phyloP scores from a whole-genome alignment of 257 asterid genomes.

The Solanum sejunctum region DNA sequence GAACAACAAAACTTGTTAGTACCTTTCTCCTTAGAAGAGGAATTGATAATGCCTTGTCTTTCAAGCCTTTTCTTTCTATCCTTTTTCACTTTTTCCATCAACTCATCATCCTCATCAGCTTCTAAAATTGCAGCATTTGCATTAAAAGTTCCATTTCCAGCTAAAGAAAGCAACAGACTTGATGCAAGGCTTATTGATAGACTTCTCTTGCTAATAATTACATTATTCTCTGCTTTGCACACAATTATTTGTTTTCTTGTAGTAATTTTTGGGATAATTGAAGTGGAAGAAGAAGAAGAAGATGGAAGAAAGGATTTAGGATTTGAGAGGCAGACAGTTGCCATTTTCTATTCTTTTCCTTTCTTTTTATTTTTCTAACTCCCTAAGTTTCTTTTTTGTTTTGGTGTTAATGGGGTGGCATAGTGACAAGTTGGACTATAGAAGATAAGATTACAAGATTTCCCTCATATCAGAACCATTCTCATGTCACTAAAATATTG shows the following conservation, averaged over 20 bases:
- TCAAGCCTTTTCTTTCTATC: constrained; percentile 91
- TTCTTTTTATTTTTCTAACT: background rate
- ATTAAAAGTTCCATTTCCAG: constrained; percentile 10
- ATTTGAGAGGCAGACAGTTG: constrained; percentile 49
- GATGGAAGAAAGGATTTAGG: constrained; percentile 32
- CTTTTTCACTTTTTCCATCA: constrained; percentile 73
- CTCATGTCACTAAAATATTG: background rate
- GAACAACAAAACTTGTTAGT: background rate
- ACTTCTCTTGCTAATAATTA: constrained; percentile 31
- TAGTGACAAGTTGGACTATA: constrained; percentile 24
- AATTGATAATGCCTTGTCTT: constrained; percentile 42
- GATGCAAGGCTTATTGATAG: constrained; percentile 33
- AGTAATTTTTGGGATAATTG: background rate
- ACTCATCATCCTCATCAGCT: constrained; percentile 80
- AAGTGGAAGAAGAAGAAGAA: background rate
- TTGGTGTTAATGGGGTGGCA: constrained; percentile 25
- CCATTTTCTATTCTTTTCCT: constrained; percentile 21
- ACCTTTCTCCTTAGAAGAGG: constrained; percentile 73
- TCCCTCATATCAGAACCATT: constrained; percentile 8
- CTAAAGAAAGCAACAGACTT: constrained; percentile 18
- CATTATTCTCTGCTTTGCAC: constrained; percentile 27
- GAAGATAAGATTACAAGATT: constrained; percentile 63
- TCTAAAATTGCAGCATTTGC: constrained; percentile 83
- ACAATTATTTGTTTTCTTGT: constrained; percentile 16
- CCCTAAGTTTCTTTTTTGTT: background rate